Conservation (phyloP, 1,284 basidiomycete species). For the Tetrapyrgos nigripes region DNA sequence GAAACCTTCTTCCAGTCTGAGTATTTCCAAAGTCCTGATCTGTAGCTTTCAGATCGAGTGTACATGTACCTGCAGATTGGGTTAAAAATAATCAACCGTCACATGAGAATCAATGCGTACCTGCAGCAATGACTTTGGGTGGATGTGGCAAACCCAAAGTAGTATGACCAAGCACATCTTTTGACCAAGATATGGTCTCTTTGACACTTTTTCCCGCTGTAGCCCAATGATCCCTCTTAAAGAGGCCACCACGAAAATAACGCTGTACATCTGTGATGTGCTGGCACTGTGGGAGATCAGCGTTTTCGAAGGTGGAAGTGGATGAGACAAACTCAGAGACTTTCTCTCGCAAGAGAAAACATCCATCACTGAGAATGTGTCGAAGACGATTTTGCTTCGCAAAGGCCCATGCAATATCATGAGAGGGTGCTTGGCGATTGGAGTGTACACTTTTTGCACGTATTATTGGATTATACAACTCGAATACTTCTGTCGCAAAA, state of each 20-base stretch:
- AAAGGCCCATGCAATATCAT: slow-evolving; percentile 45
- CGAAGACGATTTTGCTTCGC: slow-evolving; percentile 39
- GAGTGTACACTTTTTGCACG: slow-evolving; percentile 44
- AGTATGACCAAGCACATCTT: no score
- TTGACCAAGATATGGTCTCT: not conserved
- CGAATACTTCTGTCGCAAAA: slow-evolving; percentile 50
- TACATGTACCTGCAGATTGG: no score
- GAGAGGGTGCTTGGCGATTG: slow-evolving; percentile 49
- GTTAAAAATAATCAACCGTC: no score
- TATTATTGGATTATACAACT: slow-evolving; percentile 54
- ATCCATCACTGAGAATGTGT: slow-evolving; percentile 43
- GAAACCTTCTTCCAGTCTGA: no score
- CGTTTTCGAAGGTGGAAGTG: not conserved
- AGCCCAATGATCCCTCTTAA: not conserved
- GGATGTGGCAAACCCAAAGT: no score
- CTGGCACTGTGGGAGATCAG: not conserved
- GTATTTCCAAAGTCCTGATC: no score
- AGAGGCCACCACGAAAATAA: not conserved
- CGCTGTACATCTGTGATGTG: no score
- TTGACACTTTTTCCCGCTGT: not conserved
- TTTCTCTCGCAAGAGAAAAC: slow-evolving; percentile 4
- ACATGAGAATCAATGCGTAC: no score
- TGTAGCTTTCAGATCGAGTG: no score
- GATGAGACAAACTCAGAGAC: not conserved
- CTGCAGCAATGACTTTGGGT: no score